phyloP scores from a whole-genome alignment of 371 early-diverging fungal species.

The Conidiobolus incongruus region DNA sequence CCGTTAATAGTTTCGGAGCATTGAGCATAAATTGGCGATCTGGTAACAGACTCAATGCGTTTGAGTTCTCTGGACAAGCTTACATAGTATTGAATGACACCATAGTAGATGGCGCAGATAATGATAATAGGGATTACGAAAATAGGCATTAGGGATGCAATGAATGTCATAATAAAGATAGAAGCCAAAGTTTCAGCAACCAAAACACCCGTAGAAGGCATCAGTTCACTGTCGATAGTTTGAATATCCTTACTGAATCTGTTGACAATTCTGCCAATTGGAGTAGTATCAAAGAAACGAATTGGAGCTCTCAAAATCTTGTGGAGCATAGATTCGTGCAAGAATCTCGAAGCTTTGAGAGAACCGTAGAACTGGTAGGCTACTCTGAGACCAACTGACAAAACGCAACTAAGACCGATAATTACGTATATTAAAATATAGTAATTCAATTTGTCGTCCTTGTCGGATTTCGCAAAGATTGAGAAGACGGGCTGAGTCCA shows the following conservation, averaged over 20 bases:
- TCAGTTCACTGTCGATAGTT: constrained; percentile 34
- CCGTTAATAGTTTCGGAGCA: constrained; percentile 49
- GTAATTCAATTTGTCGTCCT: constrained; percentile 8
- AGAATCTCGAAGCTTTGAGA: constrained; percentile 15
- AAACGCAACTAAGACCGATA: constrained; percentile 4
- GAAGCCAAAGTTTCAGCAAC: constrained; percentile 21
- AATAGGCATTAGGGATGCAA: constrained; percentile 26
- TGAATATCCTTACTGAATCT: constrained; percentile 63
- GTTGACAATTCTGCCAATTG: constrained; percentile 60
- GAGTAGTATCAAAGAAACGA: constrained; percentile 73
- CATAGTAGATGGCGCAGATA: constrained; percentile 16
- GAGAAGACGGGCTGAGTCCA: not conserved
- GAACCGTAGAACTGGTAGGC: constrained; percentile 14
- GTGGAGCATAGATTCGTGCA: constrained; percentile 22
- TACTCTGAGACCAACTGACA: not conserved
- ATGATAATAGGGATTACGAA: constrained; percentile 19
- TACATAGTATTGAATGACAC: constrained; percentile 34
- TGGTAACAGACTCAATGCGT: constrained; percentile 49
- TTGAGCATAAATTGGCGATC: constrained; percentile 52
- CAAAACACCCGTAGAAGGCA: constrained; percentile 24
- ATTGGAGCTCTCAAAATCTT: constrained; percentile 35
- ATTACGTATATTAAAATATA: not conserved
- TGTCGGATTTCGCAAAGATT: not conserved
- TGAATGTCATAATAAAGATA: constrained; percentile 29
- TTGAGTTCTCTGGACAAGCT: constrained; percentile 48